Evolutionary conservation across 1,284 basidiomycete species (phyloP).

Genomic region (Pseudozyma hubeiensis): DNA sequence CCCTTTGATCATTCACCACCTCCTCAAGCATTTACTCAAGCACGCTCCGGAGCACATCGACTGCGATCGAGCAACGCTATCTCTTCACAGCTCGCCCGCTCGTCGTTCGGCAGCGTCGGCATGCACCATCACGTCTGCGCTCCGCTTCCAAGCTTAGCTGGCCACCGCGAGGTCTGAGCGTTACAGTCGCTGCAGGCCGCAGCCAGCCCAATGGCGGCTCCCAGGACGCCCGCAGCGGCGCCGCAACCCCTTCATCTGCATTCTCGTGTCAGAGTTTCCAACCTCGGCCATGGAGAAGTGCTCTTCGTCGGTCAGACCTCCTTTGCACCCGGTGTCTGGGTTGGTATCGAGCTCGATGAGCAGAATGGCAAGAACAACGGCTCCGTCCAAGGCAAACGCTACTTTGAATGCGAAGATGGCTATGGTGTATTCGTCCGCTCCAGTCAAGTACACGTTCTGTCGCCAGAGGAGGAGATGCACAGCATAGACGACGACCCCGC

Average conservation of each 20-base stretch:
- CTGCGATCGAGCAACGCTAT: background rate
- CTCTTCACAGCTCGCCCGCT: background rate
- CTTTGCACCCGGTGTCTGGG: constrained; percentile 91
- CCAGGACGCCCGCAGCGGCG: constrained; percentile 19
- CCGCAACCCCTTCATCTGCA: constrained; percentile 56
- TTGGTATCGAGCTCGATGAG: constrained; percentile 85
- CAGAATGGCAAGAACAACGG: constrained; percentile 94
- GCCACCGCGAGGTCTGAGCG: constrained; percentile 2
- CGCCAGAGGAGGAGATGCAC: constrained; percentile 46
- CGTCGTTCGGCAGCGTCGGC: background rate
- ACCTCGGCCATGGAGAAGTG: constrained; percentile 81
- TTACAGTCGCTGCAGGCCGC: background rate
- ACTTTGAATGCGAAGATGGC: constrained; percentile 83
- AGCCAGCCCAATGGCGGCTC: constrained; percentile 15
- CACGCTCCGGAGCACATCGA: background rate
- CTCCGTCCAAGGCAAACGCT: constrained; percentile 81
- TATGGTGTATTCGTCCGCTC: constrained; percentile 92
- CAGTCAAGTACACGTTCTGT: constrained; percentile 81
- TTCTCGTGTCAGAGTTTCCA: constrained; percentile 56
- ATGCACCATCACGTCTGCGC: constrained; percentile 3
- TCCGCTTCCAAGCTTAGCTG: background rate
- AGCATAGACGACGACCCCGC: constrained; percentile 41
- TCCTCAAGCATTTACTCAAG: constrained; percentile 7
- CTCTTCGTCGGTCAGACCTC: constrained; percentile 85
- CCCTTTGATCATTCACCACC: constrained; percentile 2